Conservation (phyloP, 805 yeast species). For the Metschnikowia arizonensis region DNA sequence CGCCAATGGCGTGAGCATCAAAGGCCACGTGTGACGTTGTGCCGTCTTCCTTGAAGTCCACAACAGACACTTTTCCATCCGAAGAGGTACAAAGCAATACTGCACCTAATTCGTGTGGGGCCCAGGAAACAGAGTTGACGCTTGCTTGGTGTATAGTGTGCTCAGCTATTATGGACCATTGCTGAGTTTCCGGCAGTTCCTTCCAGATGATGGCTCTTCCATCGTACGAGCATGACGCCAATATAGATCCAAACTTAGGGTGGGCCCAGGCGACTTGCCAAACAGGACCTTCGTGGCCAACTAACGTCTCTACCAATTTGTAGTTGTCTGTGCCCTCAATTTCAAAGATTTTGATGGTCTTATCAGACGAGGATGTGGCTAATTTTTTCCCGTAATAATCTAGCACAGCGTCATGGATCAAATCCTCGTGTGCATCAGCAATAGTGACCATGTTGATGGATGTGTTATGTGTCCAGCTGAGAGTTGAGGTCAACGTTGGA, state of each 20-base stretch:
- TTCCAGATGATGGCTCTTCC: constrained; percentile 95
- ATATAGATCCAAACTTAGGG: constrained; percentile 92
- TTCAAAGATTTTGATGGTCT: constrained; percentile 21
- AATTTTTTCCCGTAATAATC: constrained; percentile 95
- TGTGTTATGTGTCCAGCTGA: background rate
- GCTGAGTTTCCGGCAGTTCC: constrained; percentile 71
- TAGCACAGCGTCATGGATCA: constrained; percentile 93
- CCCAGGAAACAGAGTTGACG: constrained; percentile 94
- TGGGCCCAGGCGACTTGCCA: constrained; percentile 99
- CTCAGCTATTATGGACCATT: constrained; percentile 83
- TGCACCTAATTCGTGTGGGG: constrained; percentile 96
- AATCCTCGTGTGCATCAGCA: constrained; percentile 86
- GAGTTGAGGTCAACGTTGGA: constrained; percentile 1
- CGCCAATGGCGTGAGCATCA: constrained; percentile 90
- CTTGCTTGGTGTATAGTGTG: constrained; percentile 89
- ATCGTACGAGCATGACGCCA: constrained; percentile 93
- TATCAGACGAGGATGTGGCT: constrained; percentile 43
- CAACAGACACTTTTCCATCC: constrained; percentile 87
- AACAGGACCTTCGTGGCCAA: constrained; percentile 96
- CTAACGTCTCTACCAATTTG: constrained; percentile 70
- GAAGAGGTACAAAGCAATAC: constrained; percentile 84
- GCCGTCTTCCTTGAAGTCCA: constrained; percentile 89
- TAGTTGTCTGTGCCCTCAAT: constrained; percentile 21
- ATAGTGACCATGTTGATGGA: constrained; percentile 61
- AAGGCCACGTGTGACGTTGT: constrained; percentile 59